A percentile compares a stretch with the other conserved stretches of the same genome.
Evolutionary conservation across 108 stramenopile species (phyloP).

Genomic region (Cylindrotheca fusiformis): DNA sequence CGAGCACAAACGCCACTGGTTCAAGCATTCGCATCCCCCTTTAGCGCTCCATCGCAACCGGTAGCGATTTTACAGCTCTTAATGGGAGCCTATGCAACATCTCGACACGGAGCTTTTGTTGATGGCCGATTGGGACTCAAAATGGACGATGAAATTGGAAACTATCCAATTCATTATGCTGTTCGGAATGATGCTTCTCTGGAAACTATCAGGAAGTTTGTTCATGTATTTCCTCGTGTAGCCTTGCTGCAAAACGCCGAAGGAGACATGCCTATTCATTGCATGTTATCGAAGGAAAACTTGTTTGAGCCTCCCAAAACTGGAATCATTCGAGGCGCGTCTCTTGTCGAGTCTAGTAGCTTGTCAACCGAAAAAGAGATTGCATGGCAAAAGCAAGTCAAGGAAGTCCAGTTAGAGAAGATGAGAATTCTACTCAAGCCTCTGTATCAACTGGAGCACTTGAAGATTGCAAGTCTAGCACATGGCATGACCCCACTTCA

Average conservation of each 20-base stretch:
- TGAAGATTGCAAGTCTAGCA: conserved; percentile 33
- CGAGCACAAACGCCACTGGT: conserved; percentile 46
- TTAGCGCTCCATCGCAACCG: conserved; percentile 37
- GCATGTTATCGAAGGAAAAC: conserved; percentile 25
- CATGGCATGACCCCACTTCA: conserved; percentile 55
- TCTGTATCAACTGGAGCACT: conserved; percentile 10
- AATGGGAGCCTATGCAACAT: conserved; percentile 39
- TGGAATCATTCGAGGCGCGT: conserved; percentile 24
- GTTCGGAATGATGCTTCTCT: conserved; percentile 53
- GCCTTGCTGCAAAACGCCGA: conserved; percentile 29
- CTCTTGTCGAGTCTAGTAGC: conserved; percentile 18
- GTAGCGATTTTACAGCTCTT: conserved; percentile 25
- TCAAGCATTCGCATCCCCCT: conserved; percentile 32
- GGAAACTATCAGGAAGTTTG: conserved; percentile 46
- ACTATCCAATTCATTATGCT: conserved; percentile 74
- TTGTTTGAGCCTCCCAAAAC: conserved; percentile 10
- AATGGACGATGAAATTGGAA: conserved; percentile 65
- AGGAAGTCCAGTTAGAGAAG: conserved; percentile 26
- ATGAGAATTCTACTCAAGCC: conserved; percentile 36
- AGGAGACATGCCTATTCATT: conserved; percentile 45
- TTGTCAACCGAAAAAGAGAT: conserved; percentile 26
- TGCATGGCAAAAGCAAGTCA: conserved; percentile 20
- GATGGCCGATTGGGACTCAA: conserved; percentile 49
- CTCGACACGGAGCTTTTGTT: conserved; percentile 39
- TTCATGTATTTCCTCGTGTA: conserved; percentile 50